Evolutionary conservation across 2,329 filamentous ascomycete genomes (phyloP).

Genomic region (Nothophoma quercina): DNA sequence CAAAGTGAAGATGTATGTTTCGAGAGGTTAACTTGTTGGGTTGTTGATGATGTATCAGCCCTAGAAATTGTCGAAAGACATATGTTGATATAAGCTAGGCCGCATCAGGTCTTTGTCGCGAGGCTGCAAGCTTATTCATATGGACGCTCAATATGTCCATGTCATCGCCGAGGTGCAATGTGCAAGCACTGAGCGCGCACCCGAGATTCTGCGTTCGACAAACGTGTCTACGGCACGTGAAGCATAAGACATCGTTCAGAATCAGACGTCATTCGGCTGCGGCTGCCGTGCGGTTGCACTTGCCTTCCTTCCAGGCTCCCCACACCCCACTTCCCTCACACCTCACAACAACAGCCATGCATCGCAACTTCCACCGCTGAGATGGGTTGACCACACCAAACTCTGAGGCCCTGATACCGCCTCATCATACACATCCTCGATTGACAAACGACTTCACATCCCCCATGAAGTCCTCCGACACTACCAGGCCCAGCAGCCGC

Average conservation of each 20-base stretch:
- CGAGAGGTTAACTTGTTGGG: too few species aligned
- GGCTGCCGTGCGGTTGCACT: conserved; percentile 1
- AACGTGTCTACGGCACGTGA: too few species aligned
- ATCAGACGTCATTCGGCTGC: conserved; percentile 10
- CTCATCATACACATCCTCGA: neutral
- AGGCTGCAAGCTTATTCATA: neutral
- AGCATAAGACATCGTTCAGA: too few species aligned
- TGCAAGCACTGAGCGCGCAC: too few species aligned
- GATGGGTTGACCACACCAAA: conserved; percentile 12
- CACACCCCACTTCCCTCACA: conserved; percentile 35
- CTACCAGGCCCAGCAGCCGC: conserved; percentile 44
- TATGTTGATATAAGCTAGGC: conserved; percentile 15
- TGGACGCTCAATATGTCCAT: neutral
- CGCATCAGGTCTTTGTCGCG: conserved; percentile 22
- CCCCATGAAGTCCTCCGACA: conserved; percentile 43
- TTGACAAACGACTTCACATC: neutral
- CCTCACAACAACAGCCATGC: conserved; percentile 27
- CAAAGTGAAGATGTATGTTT: too few species aligned
- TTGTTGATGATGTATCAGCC: neutral
- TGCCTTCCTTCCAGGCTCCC: conserved; percentile 25
- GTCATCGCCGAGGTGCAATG: conserved; percentile 1
- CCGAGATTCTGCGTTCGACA: too few species aligned
- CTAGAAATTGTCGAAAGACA: conserved; percentile 2
- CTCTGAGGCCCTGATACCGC: neutral
- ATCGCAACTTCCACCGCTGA: conserved; percentile 13